phyloP scores from a whole-genome alignment of 2,329 filamentous ascomycete genomes.

The Ophiostoma montium region DNA sequence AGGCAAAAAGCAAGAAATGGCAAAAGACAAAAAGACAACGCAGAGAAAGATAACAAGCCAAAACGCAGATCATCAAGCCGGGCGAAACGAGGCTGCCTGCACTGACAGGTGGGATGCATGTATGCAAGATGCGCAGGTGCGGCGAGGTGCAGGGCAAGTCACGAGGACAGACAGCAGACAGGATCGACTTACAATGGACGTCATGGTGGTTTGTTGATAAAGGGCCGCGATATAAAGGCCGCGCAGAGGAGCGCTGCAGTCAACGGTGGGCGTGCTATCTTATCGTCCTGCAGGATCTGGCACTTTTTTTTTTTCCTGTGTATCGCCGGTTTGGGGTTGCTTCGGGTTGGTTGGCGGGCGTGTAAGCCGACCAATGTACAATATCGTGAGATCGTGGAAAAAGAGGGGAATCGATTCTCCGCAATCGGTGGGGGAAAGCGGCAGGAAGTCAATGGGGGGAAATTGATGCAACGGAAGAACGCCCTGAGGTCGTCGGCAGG shows the following conservation, averaged over 20 bases:
- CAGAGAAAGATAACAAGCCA: background rate
- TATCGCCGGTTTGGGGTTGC: background rate
- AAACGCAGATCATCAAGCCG: background rate
- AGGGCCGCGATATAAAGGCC: no score
- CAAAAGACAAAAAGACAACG: background rate
- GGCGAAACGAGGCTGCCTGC: background rate
- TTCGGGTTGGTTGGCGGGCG: background rate
- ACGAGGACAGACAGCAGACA: background rate
- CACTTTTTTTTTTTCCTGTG: background rate
- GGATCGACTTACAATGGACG: background rate
- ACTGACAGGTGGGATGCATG: background rate
- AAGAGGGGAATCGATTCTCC: background rate
- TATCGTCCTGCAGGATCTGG: background rate
- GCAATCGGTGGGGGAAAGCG: background rate
- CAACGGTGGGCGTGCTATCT: background rate
- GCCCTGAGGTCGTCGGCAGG: background rate
- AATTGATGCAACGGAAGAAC: background rate
- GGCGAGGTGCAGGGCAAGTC: background rate
- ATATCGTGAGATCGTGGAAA: background rate
- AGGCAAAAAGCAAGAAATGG: background rate
- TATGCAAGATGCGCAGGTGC: background rate
- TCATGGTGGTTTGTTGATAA: background rate
- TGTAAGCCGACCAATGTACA: background rate
- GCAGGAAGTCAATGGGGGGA: background rate
- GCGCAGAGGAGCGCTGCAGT: background rate